Evolutionary conservation across 2,329 filamentous ascomycete species (phyloP), one percentile per base, ranked within the genome.

Genomic region (Thelonectria rubi): DNA sequence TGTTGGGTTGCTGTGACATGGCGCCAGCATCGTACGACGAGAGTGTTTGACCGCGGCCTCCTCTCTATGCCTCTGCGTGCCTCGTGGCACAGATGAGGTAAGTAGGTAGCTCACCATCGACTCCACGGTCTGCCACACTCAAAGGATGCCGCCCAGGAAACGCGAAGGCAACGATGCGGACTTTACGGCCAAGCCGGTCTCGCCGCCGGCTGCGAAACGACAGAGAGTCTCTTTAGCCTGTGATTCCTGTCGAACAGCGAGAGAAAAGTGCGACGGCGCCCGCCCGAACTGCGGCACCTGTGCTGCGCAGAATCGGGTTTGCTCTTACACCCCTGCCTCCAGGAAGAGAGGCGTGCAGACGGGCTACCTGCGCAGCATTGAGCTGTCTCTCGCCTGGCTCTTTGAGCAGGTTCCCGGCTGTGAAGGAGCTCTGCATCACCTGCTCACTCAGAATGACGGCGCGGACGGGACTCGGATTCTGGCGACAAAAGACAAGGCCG

Each of bases 301-400:
- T 76, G 81, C 82, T 7, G 80, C 84, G 5, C 85, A 89, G 62
- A 86, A 84, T 55, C 82, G 90, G 50, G 75, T 81, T 34, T 94
- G 91, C 74, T 88, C 88, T 15, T 94, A 93, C 74, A 87, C 90
- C 63, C 84, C 89, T 55, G 88, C 87, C 55, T 87, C 89, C 8
- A 92, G 92, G 76, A 93, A 93, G 74, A 83, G 91, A 65, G 91
- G 91, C 4, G 86, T 94, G 11, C 91, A 91, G 69, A 91, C 91
- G n/a, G 91, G 91, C 15, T 93, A 93, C 71, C 89, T 94, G 56
- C 85, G 90, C 34, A 90, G 89, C 0, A 80, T 94, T 17, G 91
- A 94, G 74, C 76, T 91, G 45, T 84, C 88, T 10, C 81, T 91
- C 56, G 88, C 88, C 12, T 88, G 88, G 80, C 77, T 91, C 1